These are phyloP conservation scores for Colletotrichum horii DNA, from an alignment of 2,329 filamentous ascomycete species.

Conservation along the genomic window DNA sequence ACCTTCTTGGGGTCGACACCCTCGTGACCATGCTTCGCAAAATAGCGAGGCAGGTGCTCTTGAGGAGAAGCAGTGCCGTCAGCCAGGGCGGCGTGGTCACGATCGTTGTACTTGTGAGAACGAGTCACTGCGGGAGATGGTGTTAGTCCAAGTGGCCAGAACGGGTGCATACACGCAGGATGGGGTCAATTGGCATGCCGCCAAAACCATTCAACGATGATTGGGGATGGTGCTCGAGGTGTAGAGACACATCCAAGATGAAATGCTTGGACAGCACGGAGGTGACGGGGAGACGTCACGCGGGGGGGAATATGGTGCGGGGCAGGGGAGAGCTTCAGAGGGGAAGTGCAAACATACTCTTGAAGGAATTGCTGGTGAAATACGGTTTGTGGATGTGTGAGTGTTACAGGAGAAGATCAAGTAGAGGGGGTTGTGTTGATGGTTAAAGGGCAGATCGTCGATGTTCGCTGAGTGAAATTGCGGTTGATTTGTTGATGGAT, in stretches of 20 bases:
- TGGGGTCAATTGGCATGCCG: background rate
- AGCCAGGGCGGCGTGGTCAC: conserved; percentile 81
- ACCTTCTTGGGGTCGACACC: conserved; percentile 88
- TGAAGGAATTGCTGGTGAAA: background rate
- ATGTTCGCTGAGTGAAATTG: background rate
- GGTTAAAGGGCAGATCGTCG: background rate
- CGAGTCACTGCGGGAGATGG: conserved; percentile 77
- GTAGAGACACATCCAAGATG: background rate
- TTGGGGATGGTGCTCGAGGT: background rate
- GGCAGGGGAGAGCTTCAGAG: background rate
- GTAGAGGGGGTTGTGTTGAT: background rate
- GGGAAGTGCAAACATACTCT: conserved; percentile 20
- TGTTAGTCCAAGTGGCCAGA: conserved; percentile 11
- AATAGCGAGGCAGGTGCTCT: conserved; percentile 87
- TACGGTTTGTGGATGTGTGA: background rate
- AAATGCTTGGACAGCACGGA: background rate
- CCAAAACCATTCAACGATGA: background rate
- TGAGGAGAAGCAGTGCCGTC: conserved; percentile 73
- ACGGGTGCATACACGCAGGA: background rate
- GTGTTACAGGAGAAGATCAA: background rate
- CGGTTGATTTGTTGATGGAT: conserved; percentile 11
- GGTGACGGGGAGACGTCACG: conserved; percentile 6
- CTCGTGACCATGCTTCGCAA: conserved; percentile 83
- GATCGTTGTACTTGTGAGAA: conserved; percentile 94
- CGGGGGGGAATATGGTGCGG: background rate